Evolutionary conservation across 169 alveolate species (phyloP).

Genomic region (Cryptosporidium sp.): DNA sequence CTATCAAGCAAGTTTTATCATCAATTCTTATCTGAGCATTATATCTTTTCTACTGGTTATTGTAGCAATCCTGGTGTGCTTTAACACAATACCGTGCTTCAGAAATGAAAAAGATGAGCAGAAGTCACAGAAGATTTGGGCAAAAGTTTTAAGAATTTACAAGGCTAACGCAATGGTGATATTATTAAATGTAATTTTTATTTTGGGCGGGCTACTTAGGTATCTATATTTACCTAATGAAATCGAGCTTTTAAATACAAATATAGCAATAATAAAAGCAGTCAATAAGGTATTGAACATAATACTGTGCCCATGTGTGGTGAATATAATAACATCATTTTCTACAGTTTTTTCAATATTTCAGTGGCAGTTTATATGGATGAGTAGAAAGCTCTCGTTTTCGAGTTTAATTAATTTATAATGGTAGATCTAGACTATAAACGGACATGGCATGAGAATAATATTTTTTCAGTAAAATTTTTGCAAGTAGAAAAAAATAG

Average conservation of each 20-base stretch:
- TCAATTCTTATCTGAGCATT: slow-evolving; percentile 45
- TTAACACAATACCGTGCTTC: slow-evolving; percentile 52
- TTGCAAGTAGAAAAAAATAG: background rate
- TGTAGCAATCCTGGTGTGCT: slow-evolving; percentile 41
- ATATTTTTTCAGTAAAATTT: slow-evolving; percentile 2
- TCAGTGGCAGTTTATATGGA: slow-evolving; percentile 61
- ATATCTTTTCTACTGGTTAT: slow-evolving; percentile 28
- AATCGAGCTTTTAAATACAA: slow-evolving; percentile 22
- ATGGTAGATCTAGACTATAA: slow-evolving; percentile 72
- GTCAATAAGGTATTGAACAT: slow-evolving; percentile 27
- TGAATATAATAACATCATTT: slow-evolving; percentile 46
- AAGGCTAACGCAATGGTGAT: slow-evolving; percentile 24
- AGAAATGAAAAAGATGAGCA: slow-evolving; percentile 21
- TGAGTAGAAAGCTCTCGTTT: slow-evolving; percentile 55
- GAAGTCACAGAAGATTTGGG: slow-evolving; percentile 14
- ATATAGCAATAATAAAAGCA: slow-evolving; percentile 29
- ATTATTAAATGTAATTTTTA: slow-evolving; percentile 34
- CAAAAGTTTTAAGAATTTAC: slow-evolving; percentile 17
- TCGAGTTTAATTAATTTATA: slow-evolving; percentile 66
- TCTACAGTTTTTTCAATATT: slow-evolving; percentile 47
- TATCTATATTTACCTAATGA: slow-evolving; percentile 54
- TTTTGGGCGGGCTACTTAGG: slow-evolving; percentile 39
- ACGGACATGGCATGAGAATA: slow-evolving; percentile 16
- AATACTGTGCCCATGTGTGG: slow-evolving; percentile 24
- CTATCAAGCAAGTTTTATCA: slow-evolving; percentile 49